Evolutionary conservation across 2,329 filamentous ascomycete species (phyloP).

Genomic region (Cercospora sp.): DNA sequence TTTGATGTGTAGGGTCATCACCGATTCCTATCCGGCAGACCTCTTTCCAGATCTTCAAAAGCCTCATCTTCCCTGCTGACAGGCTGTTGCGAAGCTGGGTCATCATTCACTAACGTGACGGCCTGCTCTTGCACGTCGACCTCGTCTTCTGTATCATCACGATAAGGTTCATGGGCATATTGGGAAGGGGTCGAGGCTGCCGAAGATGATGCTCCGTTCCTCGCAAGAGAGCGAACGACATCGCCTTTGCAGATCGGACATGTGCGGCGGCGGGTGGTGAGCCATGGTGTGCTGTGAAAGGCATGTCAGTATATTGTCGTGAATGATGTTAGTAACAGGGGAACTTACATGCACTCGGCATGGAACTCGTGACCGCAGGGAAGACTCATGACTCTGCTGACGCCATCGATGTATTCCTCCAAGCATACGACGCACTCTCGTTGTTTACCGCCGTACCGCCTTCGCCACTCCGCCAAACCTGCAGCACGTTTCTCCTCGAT

Average conservation of each 20-base stretch:
- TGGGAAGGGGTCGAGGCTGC: constrained; percentile 18
- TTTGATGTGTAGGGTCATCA: constrained; percentile 5
- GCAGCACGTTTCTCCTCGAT: constrained; percentile 56
- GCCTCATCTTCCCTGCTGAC: constrained; percentile 38
- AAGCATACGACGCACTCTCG: constrained; percentile 95
- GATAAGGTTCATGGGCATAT: constrained; percentile 18
- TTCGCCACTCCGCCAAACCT: constrained; percentile 54
- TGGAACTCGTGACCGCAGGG: constrained; percentile 98
- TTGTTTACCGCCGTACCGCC: constrained; percentile 63
- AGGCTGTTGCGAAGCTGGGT: constrained; percentile 35
- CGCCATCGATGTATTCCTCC: constrained; percentile 92
- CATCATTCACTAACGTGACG: constrained; percentile 35
- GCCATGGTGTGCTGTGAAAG: constrained; percentile 77
- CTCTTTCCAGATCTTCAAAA: constrained; percentile 40
- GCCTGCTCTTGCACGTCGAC: constrained; percentile 39
- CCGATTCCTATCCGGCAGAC: constrained; percentile 29
- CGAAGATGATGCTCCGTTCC: constrained; percentile 24
- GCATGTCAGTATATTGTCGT: not conserved
- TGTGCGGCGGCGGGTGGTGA: constrained; percentile 91
- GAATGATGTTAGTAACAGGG: not conserved
- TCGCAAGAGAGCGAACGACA: constrained; percentile 64
- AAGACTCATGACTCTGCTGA: constrained; percentile 93
- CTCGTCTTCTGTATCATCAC: constrained; percentile 29
- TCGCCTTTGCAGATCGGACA: constrained; percentile 99
- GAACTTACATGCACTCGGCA: constrained; percentile 92